A percentile compares a stretch with the other conserved stretches of the same genome.
These are phyloP conservation scores for Colletotrichum orchidophilum DNA, from an alignment of 2,329 filamentous ascomycete species.

Conservation along the genomic window DNA sequence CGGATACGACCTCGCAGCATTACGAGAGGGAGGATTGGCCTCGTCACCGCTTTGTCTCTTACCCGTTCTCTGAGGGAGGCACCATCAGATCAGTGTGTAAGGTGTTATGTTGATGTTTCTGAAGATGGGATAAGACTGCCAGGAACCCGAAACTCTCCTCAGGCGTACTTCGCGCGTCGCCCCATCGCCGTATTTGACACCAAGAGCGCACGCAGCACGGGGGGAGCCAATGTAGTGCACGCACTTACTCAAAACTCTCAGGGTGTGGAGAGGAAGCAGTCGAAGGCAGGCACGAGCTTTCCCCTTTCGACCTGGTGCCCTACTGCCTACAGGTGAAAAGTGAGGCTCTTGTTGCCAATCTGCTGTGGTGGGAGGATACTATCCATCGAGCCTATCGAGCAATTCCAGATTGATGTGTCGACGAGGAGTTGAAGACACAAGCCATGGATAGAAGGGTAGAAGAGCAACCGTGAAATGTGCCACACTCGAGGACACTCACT, in stretches of 20 bases:
- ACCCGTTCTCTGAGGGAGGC: background rate
- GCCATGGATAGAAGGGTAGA: background rate
- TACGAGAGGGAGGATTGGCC: background rate
- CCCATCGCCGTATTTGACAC: background rate
- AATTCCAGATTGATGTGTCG: background rate
- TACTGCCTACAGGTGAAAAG: background rate
- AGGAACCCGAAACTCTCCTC: constrained; percentile 12
- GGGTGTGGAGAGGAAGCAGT: background rate
- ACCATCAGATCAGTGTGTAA: background rate
- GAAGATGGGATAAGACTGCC: constrained; percentile 24
- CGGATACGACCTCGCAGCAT: background rate
- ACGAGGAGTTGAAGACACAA: background rate
- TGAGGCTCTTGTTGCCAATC: background rate
- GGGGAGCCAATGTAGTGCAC: constrained; percentile 1
- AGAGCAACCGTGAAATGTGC: background rate
- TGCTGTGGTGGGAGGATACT: background rate
- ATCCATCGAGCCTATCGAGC: too few relatives aligned
- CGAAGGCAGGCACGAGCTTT: constrained; percentile 10
- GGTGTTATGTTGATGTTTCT: constrained; percentile 19
- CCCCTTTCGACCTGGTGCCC: background rate
- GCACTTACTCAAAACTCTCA: background rate
- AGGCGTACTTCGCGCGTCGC: background rate
- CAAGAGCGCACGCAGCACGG: background rate
- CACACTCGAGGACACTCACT: too few relatives aligned
- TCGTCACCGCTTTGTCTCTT: constrained; percentile 16